phyloP scores from a whole-genome alignment of 441 rosid genomes.

The Jatropha multifida region DNA sequence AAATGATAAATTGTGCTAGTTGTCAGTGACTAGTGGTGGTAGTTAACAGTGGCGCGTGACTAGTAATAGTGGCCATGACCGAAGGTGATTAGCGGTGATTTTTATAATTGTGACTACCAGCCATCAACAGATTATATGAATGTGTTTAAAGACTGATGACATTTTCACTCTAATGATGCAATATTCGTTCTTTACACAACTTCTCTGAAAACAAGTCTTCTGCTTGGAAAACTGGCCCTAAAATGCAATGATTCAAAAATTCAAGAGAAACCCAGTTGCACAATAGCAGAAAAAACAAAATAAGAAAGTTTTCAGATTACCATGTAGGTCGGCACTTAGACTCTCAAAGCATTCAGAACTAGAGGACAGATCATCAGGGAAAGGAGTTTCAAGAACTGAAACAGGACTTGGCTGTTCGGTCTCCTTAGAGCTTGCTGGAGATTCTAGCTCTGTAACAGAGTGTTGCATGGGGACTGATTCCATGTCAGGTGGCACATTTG shows the following conservation, averaged over 20 bases:
- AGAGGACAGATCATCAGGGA: conserved; percentile 65
- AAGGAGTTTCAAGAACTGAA: conserved; percentile 90
- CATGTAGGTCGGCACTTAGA: conserved; percentile 86
- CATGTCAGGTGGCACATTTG: conserved; percentile 35
- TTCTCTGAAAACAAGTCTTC: not conserved
- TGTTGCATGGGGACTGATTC: conserved; percentile 33
- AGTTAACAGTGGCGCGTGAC: too few species aligned
- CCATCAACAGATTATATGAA: too few species aligned
- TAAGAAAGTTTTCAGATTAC: conserved; percentile 37
- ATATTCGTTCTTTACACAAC: not conserved
- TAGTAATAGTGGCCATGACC: too few species aligned
- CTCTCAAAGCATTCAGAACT: conserved; percentile 93
- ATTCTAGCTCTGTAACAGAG: conserved; percentile 46
- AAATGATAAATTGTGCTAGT: not conserved
- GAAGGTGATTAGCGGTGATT: too few species aligned
- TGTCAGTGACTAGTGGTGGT: too few species aligned
- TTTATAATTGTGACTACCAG: too few species aligned
- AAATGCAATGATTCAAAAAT: conserved; percentile 4
- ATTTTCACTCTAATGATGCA: not conserved
- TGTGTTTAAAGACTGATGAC: too few species aligned
- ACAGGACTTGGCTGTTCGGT: conserved; percentile 94
- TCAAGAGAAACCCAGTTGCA: conserved; percentile 1
- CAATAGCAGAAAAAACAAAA: not conserved
- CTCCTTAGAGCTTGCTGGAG: conserved; percentile 67
- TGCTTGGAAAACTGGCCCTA: not conserved